Base-by-base conservation (phyloP, 192 early-diverging fungal genomes). In the Dissophora globulifera region DNA sequence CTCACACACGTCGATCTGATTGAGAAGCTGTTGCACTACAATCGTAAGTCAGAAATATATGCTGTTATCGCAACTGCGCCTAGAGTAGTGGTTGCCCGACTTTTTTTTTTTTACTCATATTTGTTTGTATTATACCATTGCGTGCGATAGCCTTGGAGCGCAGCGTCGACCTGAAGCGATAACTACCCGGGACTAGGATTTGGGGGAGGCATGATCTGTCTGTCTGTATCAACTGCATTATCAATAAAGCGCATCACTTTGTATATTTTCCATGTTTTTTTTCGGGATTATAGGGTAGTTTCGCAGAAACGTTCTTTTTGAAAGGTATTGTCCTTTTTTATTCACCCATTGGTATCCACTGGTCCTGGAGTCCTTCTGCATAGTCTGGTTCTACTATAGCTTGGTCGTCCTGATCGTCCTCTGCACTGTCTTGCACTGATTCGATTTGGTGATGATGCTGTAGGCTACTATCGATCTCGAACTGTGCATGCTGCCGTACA, bases 1-100 rank as follows among this genome's bases (percentile, higher is more conserved):
- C 81, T 99, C 29, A 98, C 97, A 8, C 97, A 99, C 82, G 94
- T 97, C 27, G 97, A 99, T 74, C 80, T 99, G 66, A 99, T 99
- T 66, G 95, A 98, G 78, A 99, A 99, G 82, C 85, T 99, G n/a
- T 75, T 99, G 59, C 94, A 96, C 78, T 98, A 94, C 78, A 93
- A 93, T 69, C 88, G 87, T 85, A 88, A 82, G 87, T 81, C 5
- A 27, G 26, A 19, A 10, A 20, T n/a, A 9, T 6, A 20, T 4
- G 49, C 10, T 5, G n/a, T 16, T 5, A 9, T 51, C 27, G 27
- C 13, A 7, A n/a, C n/a, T n/a, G n/a, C n/a, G n/a, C n/a, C n/a
- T n/a, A n/a, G n/a, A n/a, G n/a, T n/a, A n/a, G n/a, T n/a, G n/a
- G n/a, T n/a, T n/a, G n/a, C n/a, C n/a, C n/a, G n/a, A n/a, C n/a